Evolutionary conservation across 352 stramenopile genomes (phyloP).

Genomic region (Phytophthora hybrid): DNA sequence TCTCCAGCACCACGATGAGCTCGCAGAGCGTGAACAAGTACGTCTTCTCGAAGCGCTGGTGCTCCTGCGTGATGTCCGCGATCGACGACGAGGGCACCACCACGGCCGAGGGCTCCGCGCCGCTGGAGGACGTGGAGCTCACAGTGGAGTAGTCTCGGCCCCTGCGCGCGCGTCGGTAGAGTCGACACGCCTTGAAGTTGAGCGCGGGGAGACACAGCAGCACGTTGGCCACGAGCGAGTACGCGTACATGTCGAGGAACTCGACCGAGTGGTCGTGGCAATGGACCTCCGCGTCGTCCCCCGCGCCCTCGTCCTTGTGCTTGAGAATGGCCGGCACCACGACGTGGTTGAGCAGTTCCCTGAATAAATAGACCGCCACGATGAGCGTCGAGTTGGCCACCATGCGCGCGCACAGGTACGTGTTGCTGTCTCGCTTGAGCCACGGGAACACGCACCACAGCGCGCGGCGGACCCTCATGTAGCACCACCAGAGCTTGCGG

Average conservation of each 20-base stretch:
- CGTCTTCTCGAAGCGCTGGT: slow-evolving; percentile 72
- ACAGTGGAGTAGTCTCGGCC: slow-evolving; percentile 15
- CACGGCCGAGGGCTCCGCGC: slow-evolving; percentile 23
- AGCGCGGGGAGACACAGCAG: slow-evolving; percentile 76
- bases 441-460: slow-evolving; percentile 59
- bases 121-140: slow-evolving; percentile 44
- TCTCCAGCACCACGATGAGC: slow-evolving; percentile 79
- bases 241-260: slow-evolving; percentile 74
- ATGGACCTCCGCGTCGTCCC: slow-evolving; percentile 26
- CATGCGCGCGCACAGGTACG: slow-evolving; percentile 76
- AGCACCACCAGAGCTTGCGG: slow-evolving; percentile 66
- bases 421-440: slow-evolving; percentile 82
- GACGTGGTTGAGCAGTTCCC: slow-evolving; percentile 58
- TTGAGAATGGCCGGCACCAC: slow-evolving; percentile 53
- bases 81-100: slow-evolving; percentile 38
- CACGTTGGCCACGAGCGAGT: slow-evolving; percentile 67
- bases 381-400: slow-evolving; percentile 82
- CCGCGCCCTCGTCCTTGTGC: slow-evolving; percentile 29
- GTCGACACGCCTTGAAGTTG: slow-evolving; percentile 62
- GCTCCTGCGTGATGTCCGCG: slow-evolving; percentile 49
- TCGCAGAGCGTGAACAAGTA: slow-evolving; percentile 80
- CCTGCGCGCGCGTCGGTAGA: slow-evolving; percentile 48
- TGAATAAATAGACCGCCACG: slow-evolving; percentile 59
- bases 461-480: slow-evolving; percentile 55
- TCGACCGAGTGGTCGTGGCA: slow-evolving; percentile 67